Conservation (phyloP, 83 land plant genomes). For the Thuja plicata region DNA sequence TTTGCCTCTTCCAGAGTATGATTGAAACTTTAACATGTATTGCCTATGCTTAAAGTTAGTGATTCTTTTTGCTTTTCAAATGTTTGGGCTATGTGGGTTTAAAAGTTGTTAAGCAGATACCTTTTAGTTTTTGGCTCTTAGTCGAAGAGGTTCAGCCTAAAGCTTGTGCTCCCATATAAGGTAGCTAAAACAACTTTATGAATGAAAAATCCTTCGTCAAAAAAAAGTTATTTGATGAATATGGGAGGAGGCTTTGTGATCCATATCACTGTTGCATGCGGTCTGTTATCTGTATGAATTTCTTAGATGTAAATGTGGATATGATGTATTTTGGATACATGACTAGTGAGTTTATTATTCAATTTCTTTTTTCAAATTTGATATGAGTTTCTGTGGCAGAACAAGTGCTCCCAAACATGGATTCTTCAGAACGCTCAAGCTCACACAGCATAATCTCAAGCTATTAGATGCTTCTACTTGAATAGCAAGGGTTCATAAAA, state of each 20-base stretch:
- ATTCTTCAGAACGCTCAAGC: background rate
- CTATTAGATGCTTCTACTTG: background rate
- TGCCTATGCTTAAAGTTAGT: background rate
- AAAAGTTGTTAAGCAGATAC: background rate
- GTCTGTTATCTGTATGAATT: background rate
- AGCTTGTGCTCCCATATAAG: no score
- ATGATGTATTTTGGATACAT: background rate
- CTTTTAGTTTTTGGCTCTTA: no score
- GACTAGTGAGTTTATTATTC: background rate
- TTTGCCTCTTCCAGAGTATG: background rate
- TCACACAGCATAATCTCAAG: background rate
- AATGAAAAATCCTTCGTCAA: no score
- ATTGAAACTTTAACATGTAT: background rate
- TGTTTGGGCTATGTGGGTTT: no score
- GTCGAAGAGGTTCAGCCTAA: no score
- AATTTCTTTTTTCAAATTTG: background rate
- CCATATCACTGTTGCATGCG: background rate
- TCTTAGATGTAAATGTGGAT: background rate
- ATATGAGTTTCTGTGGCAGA: background rate
- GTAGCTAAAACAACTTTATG: no score
- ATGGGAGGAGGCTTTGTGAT: background rate
- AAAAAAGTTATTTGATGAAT: background rate
- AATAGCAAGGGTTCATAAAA: background rate
- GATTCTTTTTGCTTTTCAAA: background rate
- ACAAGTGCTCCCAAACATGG: background rate